These are phyloP conservation scores for Hypoxylon sp. DNA, from an alignment of 2,329 filamentous ascomycete species.

Conservation along the genomic window DNA sequence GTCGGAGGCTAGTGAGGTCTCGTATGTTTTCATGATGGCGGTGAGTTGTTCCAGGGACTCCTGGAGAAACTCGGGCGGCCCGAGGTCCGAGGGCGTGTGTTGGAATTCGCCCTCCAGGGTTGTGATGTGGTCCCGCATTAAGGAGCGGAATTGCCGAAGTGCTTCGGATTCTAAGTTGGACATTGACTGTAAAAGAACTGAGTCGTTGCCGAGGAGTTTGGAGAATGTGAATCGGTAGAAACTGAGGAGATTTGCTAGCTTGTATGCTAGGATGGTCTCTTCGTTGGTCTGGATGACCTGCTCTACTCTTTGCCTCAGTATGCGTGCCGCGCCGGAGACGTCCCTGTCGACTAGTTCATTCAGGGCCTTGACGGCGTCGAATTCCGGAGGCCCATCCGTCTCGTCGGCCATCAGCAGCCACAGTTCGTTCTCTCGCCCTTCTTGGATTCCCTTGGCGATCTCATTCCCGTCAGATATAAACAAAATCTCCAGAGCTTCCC, in stretches of 20 bases:
- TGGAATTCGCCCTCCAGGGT: constrained; percentile 80
- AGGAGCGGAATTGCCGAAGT: constrained; percentile 83
- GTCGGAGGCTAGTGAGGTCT: constrained; percentile 78
- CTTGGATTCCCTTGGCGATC: constrained; percentile 84
- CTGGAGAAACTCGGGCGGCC: constrained; percentile 82
- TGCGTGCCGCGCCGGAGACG: constrained; percentile 82
- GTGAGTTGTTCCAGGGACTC: constrained; percentile 84
- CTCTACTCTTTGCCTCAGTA: constrained; percentile 91
- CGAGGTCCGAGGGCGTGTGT: constrained; percentile 78
- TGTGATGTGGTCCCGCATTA: constrained; percentile 85
- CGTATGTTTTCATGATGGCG: constrained; percentile 87
- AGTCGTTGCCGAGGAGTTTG: constrained; percentile 79
- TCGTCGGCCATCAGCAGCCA: constrained; percentile 79
- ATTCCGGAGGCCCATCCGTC: constrained; percentile 66
- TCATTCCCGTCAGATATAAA: constrained; percentile 94
- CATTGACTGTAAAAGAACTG: constrained; percentile 78
- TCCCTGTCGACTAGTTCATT: constrained; percentile 90
- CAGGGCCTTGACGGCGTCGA: constrained; percentile 85
- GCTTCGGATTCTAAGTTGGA: constrained; percentile 80
- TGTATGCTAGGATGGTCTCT: constrained; percentile 89
- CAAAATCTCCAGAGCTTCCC: constrained; percentile 89
- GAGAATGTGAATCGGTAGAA: constrained; percentile 92
- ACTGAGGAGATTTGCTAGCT: constrained; percentile 86
- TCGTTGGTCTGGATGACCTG: constrained; percentile 94
- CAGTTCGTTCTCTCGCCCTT: constrained; percentile 84